Evolutionary conservation across 2,329 filamentous ascomycete genomes (phyloP).

Genomic region (Teratosphaeria epicoccoides): DNA sequence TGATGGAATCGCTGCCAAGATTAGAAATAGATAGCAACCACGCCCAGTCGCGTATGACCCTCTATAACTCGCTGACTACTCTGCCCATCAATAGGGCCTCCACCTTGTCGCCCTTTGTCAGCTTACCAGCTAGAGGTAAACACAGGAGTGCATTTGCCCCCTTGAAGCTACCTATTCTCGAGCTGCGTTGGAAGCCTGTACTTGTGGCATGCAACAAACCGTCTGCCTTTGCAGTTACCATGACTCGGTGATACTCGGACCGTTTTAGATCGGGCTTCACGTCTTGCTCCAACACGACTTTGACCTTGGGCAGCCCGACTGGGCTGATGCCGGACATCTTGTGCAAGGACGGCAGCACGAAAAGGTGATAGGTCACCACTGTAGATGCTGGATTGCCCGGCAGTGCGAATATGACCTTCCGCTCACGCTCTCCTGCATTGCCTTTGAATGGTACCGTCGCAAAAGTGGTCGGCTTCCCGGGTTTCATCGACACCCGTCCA

Average conservation of each 20-base stretch:
- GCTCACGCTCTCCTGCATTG: constrained; percentile 43
- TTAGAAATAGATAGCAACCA: not conserved
- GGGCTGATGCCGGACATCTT: constrained; percentile 59
- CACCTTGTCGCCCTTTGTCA: constrained; percentile 59
- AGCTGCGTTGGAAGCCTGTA: constrained; percentile 85
- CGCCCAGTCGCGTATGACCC: not conserved
- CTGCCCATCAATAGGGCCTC: constrained; percentile 70
- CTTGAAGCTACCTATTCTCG: constrained; percentile 75
- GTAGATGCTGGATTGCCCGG: constrained; percentile 92
- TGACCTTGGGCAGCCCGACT: constrained; percentile 59
- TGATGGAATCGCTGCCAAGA: too few relatives aligned
- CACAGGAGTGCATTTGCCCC: constrained; percentile 80
- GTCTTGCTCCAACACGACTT: constrained; percentile 61
- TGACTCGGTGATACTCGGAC: constrained; percentile 81
- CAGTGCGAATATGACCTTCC: constrained; percentile 73
- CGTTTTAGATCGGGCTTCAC: constrained; percentile 64
- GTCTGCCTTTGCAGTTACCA: constrained; percentile 53
- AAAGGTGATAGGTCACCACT: constrained; percentile 85
- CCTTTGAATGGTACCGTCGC: constrained; percentile 65
- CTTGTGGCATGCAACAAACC: constrained; percentile 64
- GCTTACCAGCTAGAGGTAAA: constrained; percentile 53
- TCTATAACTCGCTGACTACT: constrained; percentile 25
- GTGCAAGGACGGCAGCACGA: constrained; percentile 80
- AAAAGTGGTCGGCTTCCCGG: constrained; percentile 94
- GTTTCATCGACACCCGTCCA: constrained; percentile 93